Evolutionary conservation across 1,284 basidiomycete genomes (phyloP), one percentile per base, ranked within the genome.

Genomic region (Microbotryum intermedium): DNA sequence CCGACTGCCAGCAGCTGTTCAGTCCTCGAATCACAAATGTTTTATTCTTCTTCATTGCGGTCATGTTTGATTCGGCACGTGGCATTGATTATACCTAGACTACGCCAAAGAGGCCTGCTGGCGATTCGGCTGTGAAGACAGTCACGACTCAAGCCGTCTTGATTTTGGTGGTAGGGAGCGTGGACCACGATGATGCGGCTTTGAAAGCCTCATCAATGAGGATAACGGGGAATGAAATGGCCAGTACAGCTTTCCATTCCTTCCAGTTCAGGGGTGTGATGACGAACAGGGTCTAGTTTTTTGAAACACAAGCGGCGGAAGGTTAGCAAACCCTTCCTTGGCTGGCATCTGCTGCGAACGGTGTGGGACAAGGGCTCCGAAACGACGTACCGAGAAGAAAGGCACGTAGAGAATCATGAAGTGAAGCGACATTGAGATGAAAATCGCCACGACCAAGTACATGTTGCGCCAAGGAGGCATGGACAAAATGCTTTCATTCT

Each of bases 191-290:
- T 58, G 68, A 87, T 83, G 65, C 75, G 69, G 86, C 86, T 75
- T 97, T 97, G 73, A 97, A 80, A 30, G 87, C 74, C 76, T 98
- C 95, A 74, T 98, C 94, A 58, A 97, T 86, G 54, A 87, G 57
- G 53, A 98, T 74, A 51, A 98, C 92, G 6, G 94, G 95, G 11
- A 84, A 84, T 65, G 88, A 92, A 66, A 97, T 82, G 70, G 80
- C 83, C 60, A 98, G 74, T 9, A 98, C 93, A n/a, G 90, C 92
- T 74, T 87, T 84, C 92, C 94, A 97, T 77, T 98, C 94, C 20
- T 76, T 77, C 84, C 84, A 87, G 78, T 91, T 93, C 60, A 98
- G 81, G 4, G 92, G 88, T 0, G 86, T 86, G 73, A 97, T 94
- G 56, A 87, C 86, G 76, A 98, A 97, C 59, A 94, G 74, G n/a